Conservation (phyloP, 192 early-diverging fungal genomes). For the Coemansia sp. region DNA sequence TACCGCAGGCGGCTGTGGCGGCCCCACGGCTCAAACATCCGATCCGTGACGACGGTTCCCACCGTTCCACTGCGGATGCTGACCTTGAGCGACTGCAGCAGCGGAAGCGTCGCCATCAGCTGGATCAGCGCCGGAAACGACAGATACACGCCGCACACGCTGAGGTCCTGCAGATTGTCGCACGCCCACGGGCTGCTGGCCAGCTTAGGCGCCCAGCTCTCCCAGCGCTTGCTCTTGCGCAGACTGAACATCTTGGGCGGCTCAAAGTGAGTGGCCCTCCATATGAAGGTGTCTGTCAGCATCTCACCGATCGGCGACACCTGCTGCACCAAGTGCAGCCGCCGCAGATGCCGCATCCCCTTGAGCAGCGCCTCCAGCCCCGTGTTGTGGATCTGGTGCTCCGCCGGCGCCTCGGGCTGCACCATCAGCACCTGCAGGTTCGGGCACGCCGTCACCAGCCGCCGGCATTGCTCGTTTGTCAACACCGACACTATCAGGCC, state of each 20-base stretch:
- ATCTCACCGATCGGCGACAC: constrained; percentile 56
- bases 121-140: constrained; percentile 52
- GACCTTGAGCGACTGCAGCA: constrained; percentile 40
- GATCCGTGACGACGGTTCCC: constrained; percentile 38
- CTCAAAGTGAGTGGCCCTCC: constrained; percentile 51
- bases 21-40: constrained; percentile 57
- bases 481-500: constrained; percentile 48
- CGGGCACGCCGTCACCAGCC: constrained; percentile 33
- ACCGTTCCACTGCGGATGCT: constrained; percentile 39
- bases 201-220: constrained; percentile 54
- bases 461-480: constrained; percentile 48
- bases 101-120: constrained; percentile 48
- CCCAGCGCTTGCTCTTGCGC: constrained; percentile 48
- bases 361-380: constrained; percentile 47
- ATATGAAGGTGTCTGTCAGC: constrained; percentile 52
- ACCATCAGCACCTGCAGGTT: constrained; percentile 51
- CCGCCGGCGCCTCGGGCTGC: constrained; percentile 51
- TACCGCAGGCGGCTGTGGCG: constrained; percentile 44
- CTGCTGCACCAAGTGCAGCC: constrained; percentile 51
- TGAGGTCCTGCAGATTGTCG: constrained; percentile 34
- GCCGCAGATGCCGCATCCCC: constrained; percentile 36
- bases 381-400: constrained; percentile 54
- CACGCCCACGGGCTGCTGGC: constrained; percentile 54
- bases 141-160: constrained; percentile 51
- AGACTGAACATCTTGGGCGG: constrained; percentile 50